Evolutionary conservation across 2,329 filamentous ascomycete species (phyloP).

Genomic region (Zasmidium cellare): DNA sequence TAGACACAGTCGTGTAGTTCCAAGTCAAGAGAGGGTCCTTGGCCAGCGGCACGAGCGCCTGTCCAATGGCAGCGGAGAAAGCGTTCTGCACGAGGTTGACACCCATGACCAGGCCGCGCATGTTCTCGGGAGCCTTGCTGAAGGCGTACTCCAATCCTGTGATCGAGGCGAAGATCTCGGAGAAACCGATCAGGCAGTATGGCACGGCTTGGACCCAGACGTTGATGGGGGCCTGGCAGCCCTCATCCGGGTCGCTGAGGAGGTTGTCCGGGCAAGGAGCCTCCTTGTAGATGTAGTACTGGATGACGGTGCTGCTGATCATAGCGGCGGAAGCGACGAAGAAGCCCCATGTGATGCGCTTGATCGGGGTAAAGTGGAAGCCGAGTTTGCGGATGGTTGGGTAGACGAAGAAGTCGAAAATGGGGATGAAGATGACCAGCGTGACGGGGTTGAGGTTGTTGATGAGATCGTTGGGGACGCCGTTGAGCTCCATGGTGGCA

Average conservation of each 20-base stretch:
- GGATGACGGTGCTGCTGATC: constrained; percentile 56
- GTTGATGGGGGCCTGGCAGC: constrained; percentile 40
- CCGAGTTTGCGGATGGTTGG: constrained; percentile 45
- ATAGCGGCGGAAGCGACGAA: constrained; percentile 55
- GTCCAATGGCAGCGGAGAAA: constrained; percentile 60
- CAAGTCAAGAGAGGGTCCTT: constrained; percentile 66
- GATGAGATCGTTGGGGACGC: constrained; percentile 51
- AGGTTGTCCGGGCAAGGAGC: constrained; percentile 20
- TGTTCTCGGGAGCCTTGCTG: constrained; percentile 46
- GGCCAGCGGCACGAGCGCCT: constrained; percentile 60
- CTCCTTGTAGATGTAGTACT: constrained; percentile 56
- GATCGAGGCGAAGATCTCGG: constrained; percentile 48
- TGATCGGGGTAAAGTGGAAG: constrained; percentile 50
- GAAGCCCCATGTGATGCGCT: constrained; percentile 55
- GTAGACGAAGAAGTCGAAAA: constrained; percentile 48
- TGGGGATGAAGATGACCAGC: constrained; percentile 45
- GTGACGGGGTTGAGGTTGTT: constrained; percentile 35
- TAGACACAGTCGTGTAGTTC: constrained; percentile 66
- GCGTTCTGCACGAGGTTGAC: constrained; percentile 61
- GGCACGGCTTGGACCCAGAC: constrained; percentile 46
- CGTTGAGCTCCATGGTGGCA: constrained; percentile 44
- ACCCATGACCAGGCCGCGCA: constrained; percentile 50
- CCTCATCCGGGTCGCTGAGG: constrained; percentile 21
- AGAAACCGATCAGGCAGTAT: constrained; percentile 46
- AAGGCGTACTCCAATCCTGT: constrained; percentile 50